Percentiles rank a stretch among this genome's conserved stretches.
Conservation (phyloP, 371 early-diverging fungal genomes). For the Rhizopus delemar region DNA sequence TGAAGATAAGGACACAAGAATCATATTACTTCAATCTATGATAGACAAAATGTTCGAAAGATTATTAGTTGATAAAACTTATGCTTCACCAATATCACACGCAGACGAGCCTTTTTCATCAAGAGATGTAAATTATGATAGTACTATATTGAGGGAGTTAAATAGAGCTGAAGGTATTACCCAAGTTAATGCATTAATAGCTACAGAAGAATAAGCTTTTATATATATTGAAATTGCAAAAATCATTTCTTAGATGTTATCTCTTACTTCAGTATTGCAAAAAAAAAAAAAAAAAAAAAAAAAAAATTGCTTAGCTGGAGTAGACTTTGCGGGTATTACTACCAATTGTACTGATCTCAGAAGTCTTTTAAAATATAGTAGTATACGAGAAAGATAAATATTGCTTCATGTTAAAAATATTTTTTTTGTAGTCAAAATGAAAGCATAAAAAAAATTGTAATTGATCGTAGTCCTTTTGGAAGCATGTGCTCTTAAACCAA, state of each 20-base stretch:
- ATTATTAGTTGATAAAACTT: constrained; percentile 6
- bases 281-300: no score
- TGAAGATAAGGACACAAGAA: constrained; percentile 12
- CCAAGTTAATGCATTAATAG: no score
- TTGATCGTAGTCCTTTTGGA: constrained; percentile 15
- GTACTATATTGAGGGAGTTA: constrained; percentile 9
- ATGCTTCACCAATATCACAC: constrained; percentile 4
- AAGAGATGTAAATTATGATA: constrained; percentile 9
- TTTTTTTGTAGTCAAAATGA: constrained; percentile 13
- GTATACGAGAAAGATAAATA: constrained; percentile 13
- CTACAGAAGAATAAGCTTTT: constrained; percentile 8
- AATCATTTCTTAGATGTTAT: no score
- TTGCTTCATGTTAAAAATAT: constrained; percentile 11
- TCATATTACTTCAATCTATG: constrained; percentile 11
- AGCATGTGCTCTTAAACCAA: no score
- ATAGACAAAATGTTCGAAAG: constrained; percentile 5
- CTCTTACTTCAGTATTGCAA: no score
- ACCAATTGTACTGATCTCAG: constrained; percentile 13
- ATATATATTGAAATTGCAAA: no score
- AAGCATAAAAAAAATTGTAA: constrained; percentile 12
- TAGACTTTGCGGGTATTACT: constrained; percentile 10
- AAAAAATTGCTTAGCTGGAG: constrained; percentile 10
- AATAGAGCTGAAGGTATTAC: no score
- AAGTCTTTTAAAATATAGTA: constrained; percentile 10
- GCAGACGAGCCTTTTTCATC: neutral